Conservation (phyloP, 2,329 filamentous ascomycete species). For the Colletotrichum musae region DNA sequence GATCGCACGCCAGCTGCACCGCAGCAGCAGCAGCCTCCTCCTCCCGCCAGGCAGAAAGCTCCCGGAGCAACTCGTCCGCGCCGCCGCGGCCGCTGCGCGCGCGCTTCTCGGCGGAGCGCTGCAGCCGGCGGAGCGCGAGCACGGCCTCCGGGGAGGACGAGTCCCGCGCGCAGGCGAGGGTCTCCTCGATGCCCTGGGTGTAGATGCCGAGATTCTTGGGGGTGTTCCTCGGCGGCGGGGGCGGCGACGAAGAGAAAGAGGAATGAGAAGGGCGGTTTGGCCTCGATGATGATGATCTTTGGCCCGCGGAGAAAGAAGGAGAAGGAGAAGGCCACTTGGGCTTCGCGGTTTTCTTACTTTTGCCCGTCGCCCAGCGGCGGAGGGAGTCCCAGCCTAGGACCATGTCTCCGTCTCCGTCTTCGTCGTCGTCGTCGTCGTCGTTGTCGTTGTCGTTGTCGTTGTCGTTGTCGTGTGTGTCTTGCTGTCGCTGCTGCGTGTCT, state of each 20-base stretch:
- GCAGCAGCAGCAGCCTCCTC: not conserved
- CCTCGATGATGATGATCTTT: no score
- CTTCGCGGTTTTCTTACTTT: not conserved
- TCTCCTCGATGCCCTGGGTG: conserved; percentile 14
- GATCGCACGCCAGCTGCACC: not conserved
- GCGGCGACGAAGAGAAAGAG: not conserved
- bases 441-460: no score
- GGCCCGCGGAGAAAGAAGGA: no score
- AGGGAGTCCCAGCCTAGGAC: conserved; percentile 6
- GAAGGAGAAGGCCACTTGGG: not conserved
- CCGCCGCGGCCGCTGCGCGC: not conserved
- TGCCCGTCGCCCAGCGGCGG: conserved; percentile 13
- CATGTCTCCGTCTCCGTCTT: not conserved
- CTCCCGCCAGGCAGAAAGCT: not conserved
- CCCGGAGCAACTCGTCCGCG: not conserved
- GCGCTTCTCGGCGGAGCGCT: conserved; percentile 3
- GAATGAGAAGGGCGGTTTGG: no score
- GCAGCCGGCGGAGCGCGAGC: conserved; percentile 12
- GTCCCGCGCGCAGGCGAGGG: conserved; percentile 4
- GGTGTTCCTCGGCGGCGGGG: not conserved
- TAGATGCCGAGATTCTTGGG: not conserved
- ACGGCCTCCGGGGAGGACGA: not conserved
- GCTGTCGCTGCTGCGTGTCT: no score
- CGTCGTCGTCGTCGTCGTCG: no score
- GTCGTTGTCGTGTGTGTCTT: no score